A percentile compares a stretch with the other conserved stretches of the same genome.
Evolutionary conservation across 495 filamentous ascomycete genomes (phyloP).

Genomic region (Aspergillus wentii): DNA sequence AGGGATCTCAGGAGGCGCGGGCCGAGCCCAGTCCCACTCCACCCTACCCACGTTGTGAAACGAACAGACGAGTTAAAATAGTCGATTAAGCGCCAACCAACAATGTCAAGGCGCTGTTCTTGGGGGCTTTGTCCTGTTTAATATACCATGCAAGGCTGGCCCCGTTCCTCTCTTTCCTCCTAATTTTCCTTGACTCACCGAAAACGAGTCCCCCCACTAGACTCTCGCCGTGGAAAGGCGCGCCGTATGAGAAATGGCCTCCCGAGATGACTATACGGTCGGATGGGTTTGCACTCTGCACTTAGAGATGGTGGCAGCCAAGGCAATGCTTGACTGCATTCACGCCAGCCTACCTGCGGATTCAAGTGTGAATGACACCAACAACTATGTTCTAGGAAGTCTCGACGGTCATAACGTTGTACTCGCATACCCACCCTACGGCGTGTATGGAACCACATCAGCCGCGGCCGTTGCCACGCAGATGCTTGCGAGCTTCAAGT

Average conservation of each 20-base stretch:
- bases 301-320: conserved; percentile 24
- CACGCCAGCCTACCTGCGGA: conserved; percentile 18
- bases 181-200: no score
- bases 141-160: no score
- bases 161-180: no score
- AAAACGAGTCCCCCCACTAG: no score
- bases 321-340: conserved; percentile 22
- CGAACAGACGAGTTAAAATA: no score
- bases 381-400: conserved; percentile 17
- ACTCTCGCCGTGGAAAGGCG: no score
- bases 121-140: no score
- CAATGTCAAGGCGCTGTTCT: no score
- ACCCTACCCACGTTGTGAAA: no score
- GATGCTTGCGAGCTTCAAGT: conserved; percentile 25
- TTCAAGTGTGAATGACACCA: conserved; percentile 12
- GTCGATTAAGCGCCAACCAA: no score
- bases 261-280: conserved; percentile 22
- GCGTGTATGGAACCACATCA: conserved; percentile 21
- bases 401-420: conserved; percentile 36
- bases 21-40: no score
- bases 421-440: conserved; percentile 22
- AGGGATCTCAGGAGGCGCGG: no score
- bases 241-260: conserved; percentile 16
- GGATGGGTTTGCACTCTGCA: conserved; percentile 27
- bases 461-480: conserved; percentile 25